Evolutionary conservation across 306 rosid species (phyloP), one percentile per base, ranked within the genome.

Genomic region (Vigna nakashimae): DNA sequence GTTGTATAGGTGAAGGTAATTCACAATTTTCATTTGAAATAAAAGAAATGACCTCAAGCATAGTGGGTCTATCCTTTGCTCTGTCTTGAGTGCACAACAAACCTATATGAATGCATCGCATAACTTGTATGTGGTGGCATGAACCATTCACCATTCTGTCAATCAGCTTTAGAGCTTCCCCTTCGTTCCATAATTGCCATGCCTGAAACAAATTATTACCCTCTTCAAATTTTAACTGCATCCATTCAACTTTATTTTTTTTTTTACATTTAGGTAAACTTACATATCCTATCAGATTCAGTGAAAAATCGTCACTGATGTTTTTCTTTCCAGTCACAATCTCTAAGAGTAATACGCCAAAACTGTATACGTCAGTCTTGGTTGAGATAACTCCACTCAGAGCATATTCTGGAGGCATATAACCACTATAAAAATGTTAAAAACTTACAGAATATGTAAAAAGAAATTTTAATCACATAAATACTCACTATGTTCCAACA

Each of bases 401-500:
- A 0, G 45, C 67, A 30, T 62, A 62, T 4, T 62, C 67, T 6
- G 67, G 67, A 62, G 67, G 32, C 67, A 62, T 62, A 16, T 62
- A 62, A 4, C 67, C 67, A 32, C 67, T 62, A 13, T 2, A 60
- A 30, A 34, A 34, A 34, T 34, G 7, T 34, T 34, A 34, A 32
- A 42, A 9, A 2, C 7, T 15, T 14, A 30, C 34, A 30, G 0
- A 30, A 30, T 30, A 30, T 30, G 1, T 30, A 0, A 30, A 30
- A 30, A 30, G 3, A 30, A 30, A 30, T 30, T 26, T 3, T 30
- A 26, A 26, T 30, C 4, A 30, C 34, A 30, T 32, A 32, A 16
- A 62, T 62, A 32, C 45, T 62, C 32, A 62, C 67, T 32, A 62
- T 62, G 67, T 62, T 0, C 67, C 67, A 7, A 62, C 67, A 15